Percentiles rank a stretch among this genome's conserved stretches.
Conservation (phyloP, 345 rosid species). For the Kandelia obovata region DNA sequence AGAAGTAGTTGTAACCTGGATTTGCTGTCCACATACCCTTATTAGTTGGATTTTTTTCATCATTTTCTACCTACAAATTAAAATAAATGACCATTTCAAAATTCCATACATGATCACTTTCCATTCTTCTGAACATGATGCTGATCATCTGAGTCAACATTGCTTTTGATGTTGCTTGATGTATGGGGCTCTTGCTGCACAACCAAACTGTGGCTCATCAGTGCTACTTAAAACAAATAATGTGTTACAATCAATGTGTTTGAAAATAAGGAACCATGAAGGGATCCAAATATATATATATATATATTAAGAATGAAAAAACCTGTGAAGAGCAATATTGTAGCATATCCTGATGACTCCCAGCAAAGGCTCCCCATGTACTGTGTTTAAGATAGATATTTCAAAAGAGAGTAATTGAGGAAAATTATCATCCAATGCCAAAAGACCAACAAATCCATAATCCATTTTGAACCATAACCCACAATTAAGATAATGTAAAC, state of each 20-base stretch:
- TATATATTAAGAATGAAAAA: not conserved
- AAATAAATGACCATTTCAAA: slow-evolving; percentile 13
- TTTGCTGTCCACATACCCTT: slow-evolving; percentile 29
- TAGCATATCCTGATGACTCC: slow-evolving; percentile 97
- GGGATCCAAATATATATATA: not conserved
- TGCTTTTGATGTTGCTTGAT: slow-evolving; percentile 98
- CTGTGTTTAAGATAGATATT: slow-evolving; percentile 38
- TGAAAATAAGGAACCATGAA: not conserved
- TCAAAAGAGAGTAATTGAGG: not conserved
- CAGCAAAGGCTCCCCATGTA: slow-evolving; percentile 93
- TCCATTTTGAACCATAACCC: too few species aligned
- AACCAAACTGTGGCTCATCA: slow-evolving; percentile 34
- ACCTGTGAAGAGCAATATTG: slow-evolving; percentile 97
- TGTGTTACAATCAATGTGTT: not conserved
- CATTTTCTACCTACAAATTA: not conserved
- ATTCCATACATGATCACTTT: slow-evolving; percentile 68
- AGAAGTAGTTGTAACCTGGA: slow-evolving; percentile 57
- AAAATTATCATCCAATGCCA: too few species aligned
- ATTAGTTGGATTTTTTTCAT: slow-evolving; percentile 3
- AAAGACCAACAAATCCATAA: too few species aligned
- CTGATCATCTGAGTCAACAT: slow-evolving; percentile 99
- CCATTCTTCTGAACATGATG: slow-evolving; percentile 95
- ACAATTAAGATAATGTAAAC: too few species aligned
- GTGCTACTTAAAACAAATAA: slow-evolving; percentile 17
- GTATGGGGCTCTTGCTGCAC: slow-evolving; percentile 93